These are phyloP conservation scores for Chenopodium album DNA, from an alignment of 148 eudicot genomes.

Conservation along the genomic window DNA sequence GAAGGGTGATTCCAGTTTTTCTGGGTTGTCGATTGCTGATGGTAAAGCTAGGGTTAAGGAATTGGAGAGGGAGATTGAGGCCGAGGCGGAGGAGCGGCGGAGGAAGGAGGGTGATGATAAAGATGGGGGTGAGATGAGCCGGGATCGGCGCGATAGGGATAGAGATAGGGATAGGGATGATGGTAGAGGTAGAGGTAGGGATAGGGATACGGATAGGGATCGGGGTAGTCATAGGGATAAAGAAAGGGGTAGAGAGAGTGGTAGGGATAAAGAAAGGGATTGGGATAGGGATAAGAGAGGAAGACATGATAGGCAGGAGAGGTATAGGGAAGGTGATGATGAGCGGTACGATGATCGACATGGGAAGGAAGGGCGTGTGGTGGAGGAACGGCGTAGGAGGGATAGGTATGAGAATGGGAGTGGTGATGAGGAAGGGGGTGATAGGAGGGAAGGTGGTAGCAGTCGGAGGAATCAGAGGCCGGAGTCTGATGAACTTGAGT, in stretches of 20 bases:
- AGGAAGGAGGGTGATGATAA: slow-evolving; percentile 4
- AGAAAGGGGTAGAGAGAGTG: not conserved
- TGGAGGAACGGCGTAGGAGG: slow-evolving; percentile 16
- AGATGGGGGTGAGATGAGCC: slow-evolving; percentile 2
- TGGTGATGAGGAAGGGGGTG: slow-evolving; percentile 23
- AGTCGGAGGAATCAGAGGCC: slow-evolving; percentile 22
- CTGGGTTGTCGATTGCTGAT: slow-evolving; percentile 59
- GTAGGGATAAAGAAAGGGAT: too few species aligned
- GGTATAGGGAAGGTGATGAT: slow-evolving; percentile 5
- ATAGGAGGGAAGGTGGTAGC: slow-evolving; percentile 29
- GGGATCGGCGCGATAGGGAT: slow-evolving; percentile 21
- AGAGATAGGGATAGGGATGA: slow-evolving; percentile 19
- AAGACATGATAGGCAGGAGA: slow-evolving; percentile 2
- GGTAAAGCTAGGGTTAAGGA: slow-evolving; percentile 40
- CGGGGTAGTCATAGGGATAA: slow-evolving; percentile 25
- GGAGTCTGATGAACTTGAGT: slow-evolving; percentile 49
- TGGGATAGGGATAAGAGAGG: slow-evolving; percentile 16
- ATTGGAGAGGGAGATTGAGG: slow-evolving; percentile 35
- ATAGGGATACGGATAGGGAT: slow-evolving; percentile 23
- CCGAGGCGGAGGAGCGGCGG: slow-evolving; percentile 34
- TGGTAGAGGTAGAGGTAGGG: slow-evolving; percentile 16
- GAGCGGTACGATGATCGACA: slow-evolving; percentile 13
- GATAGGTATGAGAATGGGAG: slow-evolving; percentile 39
- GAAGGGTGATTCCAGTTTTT: slow-evolving; percentile 30
- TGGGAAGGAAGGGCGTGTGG: slow-evolving; percentile 28